These are phyloP conservation scores for Hypsizygus ulmarius DNA, from an alignment of 1,284 basidiomycete genomes.

Conservation along the genomic window DNA sequence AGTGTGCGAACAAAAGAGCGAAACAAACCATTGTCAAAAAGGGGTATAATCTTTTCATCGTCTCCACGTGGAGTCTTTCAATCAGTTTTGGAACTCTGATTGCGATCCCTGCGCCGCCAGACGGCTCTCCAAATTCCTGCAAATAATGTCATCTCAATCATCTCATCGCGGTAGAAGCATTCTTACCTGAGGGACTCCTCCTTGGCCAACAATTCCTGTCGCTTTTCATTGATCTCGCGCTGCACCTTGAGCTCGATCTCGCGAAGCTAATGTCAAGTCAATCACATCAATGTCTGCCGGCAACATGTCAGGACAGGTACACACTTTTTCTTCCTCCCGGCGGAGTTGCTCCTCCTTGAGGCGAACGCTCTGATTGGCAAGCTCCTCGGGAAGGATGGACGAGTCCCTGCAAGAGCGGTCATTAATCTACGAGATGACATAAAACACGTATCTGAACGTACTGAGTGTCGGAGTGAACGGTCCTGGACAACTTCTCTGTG, in stretches of 20 bases:
- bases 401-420: slow-evolving; percentile 58
- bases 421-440: slow-evolving; percentile 13
- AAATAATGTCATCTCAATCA: slow-evolving; percentile 12
- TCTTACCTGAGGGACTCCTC: slow-evolving; percentile 81
- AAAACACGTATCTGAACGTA: slow-evolving; percentile 36
- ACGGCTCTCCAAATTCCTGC: slow-evolving; percentile 85
- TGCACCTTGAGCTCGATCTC: slow-evolving; percentile 99
- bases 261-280: slow-evolving; percentile 58
- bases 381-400: slow-evolving; percentile 91
- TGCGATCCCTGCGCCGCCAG: slow-evolving; percentile 82
- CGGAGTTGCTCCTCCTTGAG: slow-evolving; percentile 99
- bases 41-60: slow-evolving; percentile 20
- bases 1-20: slow-evolving; percentile 15
- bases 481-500: slow-evolving; percentile 96
- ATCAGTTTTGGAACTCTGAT: slow-evolving; percentile 57
- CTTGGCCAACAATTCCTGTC: slow-evolving; percentile 93
- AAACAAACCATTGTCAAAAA: slow-evolving; percentile 19
- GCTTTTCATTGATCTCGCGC: slow-evolving; percentile 98
- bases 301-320: slow-evolving; percentile 7
- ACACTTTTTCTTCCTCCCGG: slow-evolving; percentile 92
- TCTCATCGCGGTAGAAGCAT: slow-evolving; percentile 8
- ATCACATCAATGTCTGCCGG: slow-evolving; percentile 4
- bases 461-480: slow-evolving; percentile 84
- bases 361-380: slow-evolving; percentile 94
- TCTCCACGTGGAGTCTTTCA: slow-evolving; percentile 5